Conservation (phyloP, 805 yeast species). For the Pachysolen tannophilus region DNA sequence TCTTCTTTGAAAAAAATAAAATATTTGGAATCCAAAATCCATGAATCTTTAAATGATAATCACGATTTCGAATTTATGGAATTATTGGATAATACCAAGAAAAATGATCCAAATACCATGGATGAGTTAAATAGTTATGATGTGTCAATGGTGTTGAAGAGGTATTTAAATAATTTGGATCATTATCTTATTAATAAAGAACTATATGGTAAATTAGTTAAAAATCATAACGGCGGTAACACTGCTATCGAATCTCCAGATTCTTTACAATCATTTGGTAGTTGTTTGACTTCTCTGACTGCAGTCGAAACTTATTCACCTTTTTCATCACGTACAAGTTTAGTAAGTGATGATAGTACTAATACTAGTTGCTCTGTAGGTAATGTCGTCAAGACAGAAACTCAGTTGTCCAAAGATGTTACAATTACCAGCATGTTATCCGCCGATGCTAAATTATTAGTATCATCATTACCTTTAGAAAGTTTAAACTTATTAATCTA, state of each 20-base stretch:
- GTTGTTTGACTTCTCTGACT: conserved; percentile 8
- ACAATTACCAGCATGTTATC: not conserved
- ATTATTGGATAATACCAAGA: conserved; percentile 13
- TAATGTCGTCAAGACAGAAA: not conserved
- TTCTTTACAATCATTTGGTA: conserved; percentile 6
- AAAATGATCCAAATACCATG: conserved; percentile 8
- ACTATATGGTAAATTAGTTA: conserved; percentile 13
- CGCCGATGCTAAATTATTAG: conserved; percentile 1
- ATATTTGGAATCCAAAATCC: conserved; percentile 18
- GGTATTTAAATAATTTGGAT: conserved; percentile 25
- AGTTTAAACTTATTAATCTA: conserved; percentile 24
- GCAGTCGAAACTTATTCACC: conserved; percentile 9
- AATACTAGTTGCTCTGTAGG: conserved; percentile 7
- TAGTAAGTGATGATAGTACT: conserved; percentile 9
- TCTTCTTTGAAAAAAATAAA: conserved; percentile 26
- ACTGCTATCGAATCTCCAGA: not conserved
- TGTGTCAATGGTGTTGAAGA: conserved; percentile 27
- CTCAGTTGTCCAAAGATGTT: not conserved
- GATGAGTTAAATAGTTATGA: conserved; percentile 22
- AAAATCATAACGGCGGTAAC: not conserved
- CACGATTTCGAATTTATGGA: conserved; percentile 10
- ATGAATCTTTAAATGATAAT: conserved; percentile 6
- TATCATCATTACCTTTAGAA: conserved; percentile 17
- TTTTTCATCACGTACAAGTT: conserved; percentile 11
- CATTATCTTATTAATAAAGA: conserved; percentile 15